These are phyloP conservation scores for Russula olivacea DNA, from an alignment of 768 basidiomycete species.

Conservation along the genomic window DNA sequence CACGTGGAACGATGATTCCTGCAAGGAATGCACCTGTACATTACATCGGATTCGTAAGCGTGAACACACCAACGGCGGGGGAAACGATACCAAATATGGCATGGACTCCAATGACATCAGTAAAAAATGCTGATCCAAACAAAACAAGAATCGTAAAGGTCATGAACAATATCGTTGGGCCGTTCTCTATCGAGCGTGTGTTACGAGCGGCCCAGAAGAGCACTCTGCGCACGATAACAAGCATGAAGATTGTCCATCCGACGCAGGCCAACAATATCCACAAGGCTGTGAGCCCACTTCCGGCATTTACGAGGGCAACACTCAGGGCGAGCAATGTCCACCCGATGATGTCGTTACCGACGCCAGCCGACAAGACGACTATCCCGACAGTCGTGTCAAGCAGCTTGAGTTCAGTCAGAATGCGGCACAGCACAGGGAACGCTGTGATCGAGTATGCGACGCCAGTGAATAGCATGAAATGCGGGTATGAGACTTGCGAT, in stretches of 20 bases:
- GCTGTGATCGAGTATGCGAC: constrained; percentile 88
- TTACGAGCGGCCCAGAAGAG: constrained; percentile 68
- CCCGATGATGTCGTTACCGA: constrained; percentile 70
- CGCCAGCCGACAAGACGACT: constrained; percentile 87
- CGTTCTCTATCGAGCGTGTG: constrained; percentile 76
- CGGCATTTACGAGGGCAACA: constrained; percentile 88
- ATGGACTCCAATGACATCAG: constrained; percentile 87
- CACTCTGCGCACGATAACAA: constrained; percentile 55
- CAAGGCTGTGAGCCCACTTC: constrained; percentile 73
- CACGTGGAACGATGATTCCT: constrained; percentile 78
- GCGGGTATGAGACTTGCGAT: constrained; percentile 57
- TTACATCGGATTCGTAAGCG: neutral
- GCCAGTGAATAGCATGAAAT: constrained; percentile 93
- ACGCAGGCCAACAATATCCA: constrained; percentile 78
- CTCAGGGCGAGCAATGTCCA: constrained; percentile 88
- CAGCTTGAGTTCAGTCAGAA: constrained; percentile 86
- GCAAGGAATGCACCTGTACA: constrained; percentile 68
- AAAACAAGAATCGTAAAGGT: constrained; percentile 72
- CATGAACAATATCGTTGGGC: constrained; percentile 88
- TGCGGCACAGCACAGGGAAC: constrained; percentile 80
- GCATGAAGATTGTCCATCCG: constrained; percentile 72
- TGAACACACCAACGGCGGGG: neutral
- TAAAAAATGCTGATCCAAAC: constrained; percentile 88
- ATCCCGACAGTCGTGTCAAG: constrained; percentile 90
- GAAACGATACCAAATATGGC: constrained; percentile 69